Percentiles rank a stretch among this genome's conserved stretches.
These are phyloP conservation scores for Hydnum rufescens DNA, from an alignment of 768 basidiomycete genomes.

Conservation along the genomic window DNA sequence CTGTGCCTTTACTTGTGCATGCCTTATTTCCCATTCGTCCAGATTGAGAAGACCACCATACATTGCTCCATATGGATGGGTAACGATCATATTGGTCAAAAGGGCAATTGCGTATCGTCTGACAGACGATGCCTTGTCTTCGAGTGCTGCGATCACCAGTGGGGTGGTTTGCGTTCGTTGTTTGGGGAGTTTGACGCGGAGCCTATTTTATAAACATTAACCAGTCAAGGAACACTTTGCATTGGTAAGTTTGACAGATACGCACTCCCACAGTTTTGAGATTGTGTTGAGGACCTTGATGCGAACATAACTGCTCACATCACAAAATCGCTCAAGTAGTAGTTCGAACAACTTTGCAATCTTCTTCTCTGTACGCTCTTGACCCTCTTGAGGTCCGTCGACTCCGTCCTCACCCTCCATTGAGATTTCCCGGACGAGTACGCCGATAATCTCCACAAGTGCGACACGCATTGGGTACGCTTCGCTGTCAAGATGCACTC, in stretches of 20 bases:
- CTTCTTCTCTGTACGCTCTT: slow-evolving; percentile 17
- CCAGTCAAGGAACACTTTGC: neutral
- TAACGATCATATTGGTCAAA: slow-evolving; percentile 51
- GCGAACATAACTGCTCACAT: slow-evolving; percentile 79
- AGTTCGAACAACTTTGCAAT: slow-evolving; percentile 64
- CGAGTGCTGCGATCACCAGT: slow-evolving; percentile 58
- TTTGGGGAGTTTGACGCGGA: slow-evolving; percentile 65
- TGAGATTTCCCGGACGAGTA: slow-evolving; percentile 66
- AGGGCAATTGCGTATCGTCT: slow-evolving; percentile 65
- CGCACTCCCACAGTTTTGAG: slow-evolving; percentile 50
- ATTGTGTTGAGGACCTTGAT: slow-evolving; percentile 68
- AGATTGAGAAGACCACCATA: slow-evolving; percentile 66
- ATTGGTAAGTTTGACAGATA: slow-evolving; percentile 5
- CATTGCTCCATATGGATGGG: slow-evolving; percentile 74
- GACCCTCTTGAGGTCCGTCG: neutral
- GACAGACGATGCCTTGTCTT: slow-evolving; percentile 82
- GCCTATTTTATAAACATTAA: slow-evolving; percentile 15
- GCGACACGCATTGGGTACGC: slow-evolving; percentile 96
- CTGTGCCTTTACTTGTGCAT: slow-evolving; percentile 38
- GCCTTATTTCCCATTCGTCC: slow-evolving; percentile 53
- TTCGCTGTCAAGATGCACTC: slow-evolving; percentile 81
- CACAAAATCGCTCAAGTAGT: slow-evolving; percentile 72
- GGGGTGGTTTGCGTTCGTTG: slow-evolving; percentile 57
- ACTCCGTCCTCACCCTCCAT: slow-evolving; percentile 20
- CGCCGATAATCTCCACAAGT: slow-evolving; percentile 74